Evolutionary conservation across 2,329 filamentous ascomycete species (phyloP).

Genomic region (Fusarium sp.): DNA sequence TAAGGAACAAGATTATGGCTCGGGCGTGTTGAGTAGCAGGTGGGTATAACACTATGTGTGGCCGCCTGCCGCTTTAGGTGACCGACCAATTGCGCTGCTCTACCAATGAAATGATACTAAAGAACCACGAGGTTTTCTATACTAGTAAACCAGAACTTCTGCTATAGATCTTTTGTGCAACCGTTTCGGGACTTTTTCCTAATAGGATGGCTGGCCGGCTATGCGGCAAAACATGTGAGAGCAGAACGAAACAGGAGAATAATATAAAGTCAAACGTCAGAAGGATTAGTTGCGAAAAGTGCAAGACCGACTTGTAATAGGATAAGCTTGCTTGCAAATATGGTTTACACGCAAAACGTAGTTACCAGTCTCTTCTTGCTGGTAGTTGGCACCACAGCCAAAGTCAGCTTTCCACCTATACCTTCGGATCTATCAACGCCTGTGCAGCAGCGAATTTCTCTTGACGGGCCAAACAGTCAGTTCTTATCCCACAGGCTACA

Average conservation of each 20-base stretch:
- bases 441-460: slow-evolving; percentile 22
- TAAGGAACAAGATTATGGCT: no score
- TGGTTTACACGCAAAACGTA: no score
- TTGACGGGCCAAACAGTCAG: slow-evolving; percentile 20
- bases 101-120: slow-evolving; percentile 8
- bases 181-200: slow-evolving; percentile 5
- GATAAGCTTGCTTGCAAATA: background rate
- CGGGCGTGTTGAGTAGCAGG: no score
- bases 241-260: no score
- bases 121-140: slow-evolving; percentile 9
- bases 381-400: background rate
- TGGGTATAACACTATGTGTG: background rate
- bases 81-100: background rate
- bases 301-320: background rate
- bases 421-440: slow-evolving; percentile 27
- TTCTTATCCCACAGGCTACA: fast-evolving
- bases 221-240: background rate
- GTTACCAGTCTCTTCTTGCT: background rate
- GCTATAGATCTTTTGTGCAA: background rate
- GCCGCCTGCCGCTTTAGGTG: background rate
- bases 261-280: background rate
- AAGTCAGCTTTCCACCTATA: slow-evolving; percentile 14
- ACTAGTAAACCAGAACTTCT: background rate
- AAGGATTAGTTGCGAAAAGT: background rate
- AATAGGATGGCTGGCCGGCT: background rate